Percentiles rank a stretch among this genome's conserved stretches.
Evolutionary conservation across 2,329 filamentous ascomycete genomes (phyloP).

Genomic region (Aspergillus neoniger): DNA sequence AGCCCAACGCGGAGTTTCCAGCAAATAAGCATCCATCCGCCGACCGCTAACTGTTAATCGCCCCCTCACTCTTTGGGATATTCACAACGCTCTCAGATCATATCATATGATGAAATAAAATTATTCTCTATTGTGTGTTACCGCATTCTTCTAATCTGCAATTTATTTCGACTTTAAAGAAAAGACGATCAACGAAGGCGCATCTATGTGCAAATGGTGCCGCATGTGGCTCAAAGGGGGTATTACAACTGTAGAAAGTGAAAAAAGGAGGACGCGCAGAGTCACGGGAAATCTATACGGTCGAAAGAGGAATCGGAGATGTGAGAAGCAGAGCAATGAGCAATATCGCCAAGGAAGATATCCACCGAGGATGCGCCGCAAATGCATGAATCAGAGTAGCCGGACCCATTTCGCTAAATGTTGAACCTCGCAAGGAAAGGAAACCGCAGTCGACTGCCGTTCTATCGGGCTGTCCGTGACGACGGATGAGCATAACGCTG

Average conservation of each 20-base stretch:
- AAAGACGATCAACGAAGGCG: not conserved
- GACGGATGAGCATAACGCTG: slow-evolving; percentile 27
- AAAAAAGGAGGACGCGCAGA: not conserved
- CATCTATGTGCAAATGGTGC: slow-evolving; percentile 8
- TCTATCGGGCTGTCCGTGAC: slow-evolving; percentile 31
- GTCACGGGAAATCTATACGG: slow-evolving; percentile 17
- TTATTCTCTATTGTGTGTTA: not conserved
- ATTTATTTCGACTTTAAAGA: not conserved
- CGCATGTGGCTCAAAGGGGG: slow-evolving; percentile 13
- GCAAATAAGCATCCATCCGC: not conserved
- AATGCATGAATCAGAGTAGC: slow-evolving; percentile 22
- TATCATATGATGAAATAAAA: not conserved
- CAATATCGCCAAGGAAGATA: slow-evolving; percentile 12
- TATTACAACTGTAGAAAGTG: slow-evolving; percentile 17
- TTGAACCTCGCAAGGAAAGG: slow-evolving; percentile 13
- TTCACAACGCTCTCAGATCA: not conserved
- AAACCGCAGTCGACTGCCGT: slow-evolving; percentile 8
- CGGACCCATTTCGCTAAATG: slow-evolving; percentile 7
- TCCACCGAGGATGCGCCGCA: slow-evolving; percentile 28
- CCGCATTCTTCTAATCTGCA: not conserved
- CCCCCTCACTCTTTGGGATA: not conserved
- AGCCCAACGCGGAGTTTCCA: not conserved
- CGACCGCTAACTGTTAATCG: not conserved
- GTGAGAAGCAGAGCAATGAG: not conserved
- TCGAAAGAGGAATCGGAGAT: not conserved